phyloP scores from a whole-genome alignment of 345 rosid species.

The Cardiospermum halicacabum region DNA sequence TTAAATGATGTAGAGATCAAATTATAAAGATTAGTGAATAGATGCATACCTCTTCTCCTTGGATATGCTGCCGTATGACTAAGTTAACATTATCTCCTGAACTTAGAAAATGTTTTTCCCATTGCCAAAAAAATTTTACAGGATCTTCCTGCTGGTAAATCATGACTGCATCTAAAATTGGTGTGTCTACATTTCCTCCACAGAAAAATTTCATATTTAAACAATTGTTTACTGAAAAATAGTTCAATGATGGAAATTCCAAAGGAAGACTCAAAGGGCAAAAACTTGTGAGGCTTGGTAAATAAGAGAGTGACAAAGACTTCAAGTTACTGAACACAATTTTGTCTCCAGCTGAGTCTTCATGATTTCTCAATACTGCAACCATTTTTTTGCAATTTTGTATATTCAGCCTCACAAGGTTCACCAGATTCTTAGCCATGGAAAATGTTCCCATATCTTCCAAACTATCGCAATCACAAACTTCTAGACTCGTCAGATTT shows the following conservation, averaged over 20 bases:
- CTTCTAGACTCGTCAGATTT: not conserved
- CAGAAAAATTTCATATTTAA: not conserved
- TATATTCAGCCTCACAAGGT: not conserved
- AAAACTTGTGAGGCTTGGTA: slow-evolving; percentile 1
- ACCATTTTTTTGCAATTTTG: not conserved
- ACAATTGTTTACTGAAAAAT: not conserved
- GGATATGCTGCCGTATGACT: no score
- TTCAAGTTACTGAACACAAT: not conserved
- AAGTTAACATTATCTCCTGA: no score
- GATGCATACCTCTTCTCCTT: no score
- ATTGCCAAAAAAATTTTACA: no score
- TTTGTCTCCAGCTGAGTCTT: not conserved
- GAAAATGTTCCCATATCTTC: not conserved
- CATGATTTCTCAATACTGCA: not conserved
- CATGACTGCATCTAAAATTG: not conserved
- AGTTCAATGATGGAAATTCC: not conserved
- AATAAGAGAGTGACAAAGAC: not conserved
- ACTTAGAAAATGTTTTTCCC: no score
- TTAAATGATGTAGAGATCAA: no score
- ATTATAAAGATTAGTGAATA: no score
- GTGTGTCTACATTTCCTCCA: not conserved
- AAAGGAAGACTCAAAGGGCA: not conserved
- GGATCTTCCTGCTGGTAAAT: no score
- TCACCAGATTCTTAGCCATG: not conserved
- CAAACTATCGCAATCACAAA: not conserved